Base-by-base conservation (phyloP, 306 rosid genomes). In the Medicago arabica region DNA sequence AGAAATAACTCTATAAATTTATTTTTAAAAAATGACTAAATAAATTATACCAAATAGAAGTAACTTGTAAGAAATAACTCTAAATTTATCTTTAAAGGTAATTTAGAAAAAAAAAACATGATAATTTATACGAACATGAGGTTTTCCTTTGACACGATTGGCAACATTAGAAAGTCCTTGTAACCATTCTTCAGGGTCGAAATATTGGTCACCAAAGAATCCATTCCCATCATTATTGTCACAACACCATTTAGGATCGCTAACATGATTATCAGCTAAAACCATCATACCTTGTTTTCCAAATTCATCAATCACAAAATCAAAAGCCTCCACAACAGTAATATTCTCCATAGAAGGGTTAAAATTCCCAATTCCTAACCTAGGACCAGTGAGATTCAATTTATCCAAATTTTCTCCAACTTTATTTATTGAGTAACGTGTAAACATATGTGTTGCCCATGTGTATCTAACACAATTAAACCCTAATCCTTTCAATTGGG, bases 381-480 rank as follows among this genome's bases (percentile, higher is more conserved):
- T 82, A 15, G 51, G 38, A 1, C 23, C 23, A 1, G 0, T 1
- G 1, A 82, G 14, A 3, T 34, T 70, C 39, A 76, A 46, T 13
- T 43, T 47, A 0, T 76, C 83, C 0, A 85, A 38, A 0, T 47
- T 81, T 0, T 82, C 80, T 0, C 74, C 80, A 39, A 83, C 70
- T 3, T 38, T 63, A 13, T 8, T 28, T 0, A 0, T 34, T 0
- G 74, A 5, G 7, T 73, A 44, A 28, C 83, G 84, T 1, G 86
- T 83, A 69, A 86, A 83, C 86, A 78, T 81, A 55, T 83, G 47
- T 4, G 80, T 74, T 1, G 85, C 82, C 69, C 72, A 83, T 3
- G 87, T 80, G 40, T 77, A 59, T 1, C 84, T 76, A 3, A 86
- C 90, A 25, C 90, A 83, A 2, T 86, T 86, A 67, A 78, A 75